Evolutionary conservation across 139 green algal genomes (phyloP).

Genomic region (Chlorella sorokiniana): DNA sequence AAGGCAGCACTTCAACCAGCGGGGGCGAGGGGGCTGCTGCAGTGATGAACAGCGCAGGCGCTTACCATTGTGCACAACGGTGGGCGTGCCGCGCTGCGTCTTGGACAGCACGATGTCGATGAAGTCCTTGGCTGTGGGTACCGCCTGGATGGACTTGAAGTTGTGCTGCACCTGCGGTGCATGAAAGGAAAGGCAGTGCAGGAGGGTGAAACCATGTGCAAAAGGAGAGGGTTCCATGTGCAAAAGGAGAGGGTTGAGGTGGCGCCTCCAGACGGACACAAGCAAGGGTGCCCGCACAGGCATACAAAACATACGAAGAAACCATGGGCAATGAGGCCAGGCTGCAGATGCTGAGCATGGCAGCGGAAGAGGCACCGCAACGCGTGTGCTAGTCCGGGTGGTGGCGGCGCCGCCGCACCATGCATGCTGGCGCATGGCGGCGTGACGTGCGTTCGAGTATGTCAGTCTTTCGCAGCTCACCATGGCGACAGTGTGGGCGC

Average conservation of each 20-base stretch:
- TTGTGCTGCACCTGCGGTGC: conserved; percentile 79
- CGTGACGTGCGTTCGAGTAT: too few relatives aligned
- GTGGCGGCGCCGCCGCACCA: not conserved
- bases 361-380: too few relatives aligned
- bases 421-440: not conserved
- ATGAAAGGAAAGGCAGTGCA: conserved; percentile 45
- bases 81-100: conserved; percentile 98
- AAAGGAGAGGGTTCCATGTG: not conserved
- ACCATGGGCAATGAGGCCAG: too few relatives aligned
- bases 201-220: not conserved
- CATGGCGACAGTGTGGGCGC: not conserved
- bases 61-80: conserved; percentile 92
- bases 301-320: too few relatives aligned
- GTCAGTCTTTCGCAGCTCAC: not conserved
- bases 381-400: too few relatives aligned
- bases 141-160: conserved; percentile 94
- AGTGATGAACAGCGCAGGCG: not conserved
- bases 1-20: too few relatives aligned
- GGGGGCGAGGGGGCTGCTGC: too few relatives aligned
- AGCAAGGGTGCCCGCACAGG: too few relatives aligned
- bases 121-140: conserved; percentile 94
- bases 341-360: too few relatives aligned
- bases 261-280: too few relatives aligned
- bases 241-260: too few relatives aligned
- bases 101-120: conserved; percentile 97